A percentile compares a stretch with the other conserved stretches of the same genome.
Conservation (phyloP, 257 asterid genomes). For the Sherardia arvensis region DNA sequence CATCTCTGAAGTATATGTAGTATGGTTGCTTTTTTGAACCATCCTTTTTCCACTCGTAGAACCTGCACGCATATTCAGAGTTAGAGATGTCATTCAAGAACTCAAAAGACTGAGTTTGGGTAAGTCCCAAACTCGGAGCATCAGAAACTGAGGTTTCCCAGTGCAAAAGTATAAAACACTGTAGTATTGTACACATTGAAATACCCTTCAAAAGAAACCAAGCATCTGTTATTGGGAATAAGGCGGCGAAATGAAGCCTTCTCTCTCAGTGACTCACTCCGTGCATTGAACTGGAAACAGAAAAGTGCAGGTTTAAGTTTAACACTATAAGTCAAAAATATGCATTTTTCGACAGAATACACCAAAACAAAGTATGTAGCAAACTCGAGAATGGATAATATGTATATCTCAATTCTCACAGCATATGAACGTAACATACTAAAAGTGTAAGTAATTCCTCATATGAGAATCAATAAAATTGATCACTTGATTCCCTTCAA, state of each 20-base stretch:
- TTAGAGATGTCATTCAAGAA: neutral
- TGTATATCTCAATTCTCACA: neutral
- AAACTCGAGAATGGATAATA: neutral
- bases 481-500: neutral
- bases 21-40: constrained; percentile 89
- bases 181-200: neutral
- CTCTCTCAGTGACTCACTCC: constrained; percentile 69
- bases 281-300: constrained; percentile 77
- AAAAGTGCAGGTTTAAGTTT: neutral
- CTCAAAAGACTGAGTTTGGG: neutral
- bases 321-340: neutral
- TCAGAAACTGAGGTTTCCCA: no score
- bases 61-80: constrained; percentile 16
- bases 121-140: no score
- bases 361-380: neutral
- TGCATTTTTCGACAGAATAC: neutral
- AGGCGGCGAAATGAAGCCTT: constrained; percentile 90
- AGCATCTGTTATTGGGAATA: constrained; percentile 66
- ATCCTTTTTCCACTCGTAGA: constrained; percentile 93
- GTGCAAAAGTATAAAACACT: neutral
- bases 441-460: neutral
- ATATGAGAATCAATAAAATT: neutral
- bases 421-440: neutral
- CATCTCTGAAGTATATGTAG: constrained; percentile 72
- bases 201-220: constrained; percentile 90